A percentile compares a stretch with the other conserved stretches of the same genome.
Conservation (phyloP, 2,329 filamentous ascomycete genomes). For the Neophaeococcomyces mojaviensis region DNA sequence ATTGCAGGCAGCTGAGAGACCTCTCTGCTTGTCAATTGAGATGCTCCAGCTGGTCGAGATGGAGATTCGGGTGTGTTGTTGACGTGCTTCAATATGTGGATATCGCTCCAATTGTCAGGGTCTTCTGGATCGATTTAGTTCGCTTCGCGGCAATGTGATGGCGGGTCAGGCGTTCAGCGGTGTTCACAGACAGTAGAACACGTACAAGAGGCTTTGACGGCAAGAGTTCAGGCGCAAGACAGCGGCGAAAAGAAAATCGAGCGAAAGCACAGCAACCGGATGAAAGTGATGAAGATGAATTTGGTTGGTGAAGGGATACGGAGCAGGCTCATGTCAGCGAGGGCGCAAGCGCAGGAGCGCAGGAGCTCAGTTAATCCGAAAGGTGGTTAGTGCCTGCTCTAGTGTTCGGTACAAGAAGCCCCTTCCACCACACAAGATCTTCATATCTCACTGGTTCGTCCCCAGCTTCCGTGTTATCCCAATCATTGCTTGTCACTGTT, state of each 20-base stretch:
- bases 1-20: not conserved
- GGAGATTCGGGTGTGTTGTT: not conserved
- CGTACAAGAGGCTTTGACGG: not conserved
- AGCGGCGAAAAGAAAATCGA: not conserved
- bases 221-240: not conserved
- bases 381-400: constrained; percentile 1
- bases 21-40: not conserved
- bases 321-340: constrained; percentile 9
- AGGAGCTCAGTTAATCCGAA: constrained; percentile 3
- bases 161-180: no score
- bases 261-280: constrained; percentile 1
- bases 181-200: not conserved
- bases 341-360: constrained; percentile 10
- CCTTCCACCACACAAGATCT: no score
- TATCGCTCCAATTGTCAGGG: no score
- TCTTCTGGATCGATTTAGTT: no score
- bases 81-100: no score
- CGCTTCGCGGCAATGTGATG: no score
- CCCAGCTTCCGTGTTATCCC: not conserved
- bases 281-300: constrained; percentile 1
- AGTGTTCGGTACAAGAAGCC: no score
- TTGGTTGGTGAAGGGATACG: constrained; percentile 9
- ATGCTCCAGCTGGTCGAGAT: not conserved
- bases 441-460: not conserved
- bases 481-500: no score